These are phyloP conservation scores for Tritrichomonas foetus DNA, from an alignment of 208 protist genomes.

Conservation along the genomic window DNA sequence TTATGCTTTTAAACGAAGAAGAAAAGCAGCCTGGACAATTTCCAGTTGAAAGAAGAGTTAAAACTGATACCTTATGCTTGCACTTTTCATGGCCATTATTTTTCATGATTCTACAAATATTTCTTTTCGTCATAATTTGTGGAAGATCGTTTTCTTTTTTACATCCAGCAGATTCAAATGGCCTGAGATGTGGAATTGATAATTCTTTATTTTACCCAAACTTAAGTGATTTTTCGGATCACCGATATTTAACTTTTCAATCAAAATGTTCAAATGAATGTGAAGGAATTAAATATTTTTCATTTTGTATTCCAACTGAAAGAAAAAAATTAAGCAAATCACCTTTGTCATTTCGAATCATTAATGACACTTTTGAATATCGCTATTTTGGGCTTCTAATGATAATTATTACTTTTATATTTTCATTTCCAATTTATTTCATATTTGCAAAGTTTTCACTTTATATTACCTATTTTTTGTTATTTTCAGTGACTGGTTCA, in stretches of 20 bases:
- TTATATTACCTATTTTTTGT: not conserved
- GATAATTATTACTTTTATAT: not conserved
- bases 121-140: not conserved
- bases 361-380: not conserved
- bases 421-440: not conserved
- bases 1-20: too few species aligned
- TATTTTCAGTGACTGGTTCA: not conserved
- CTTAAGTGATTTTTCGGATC: not conserved
- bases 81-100: not conserved
- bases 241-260: not conserved
- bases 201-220: not conserved
- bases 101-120: not conserved
- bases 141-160: not conserved
- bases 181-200: not conserved
- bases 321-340: not conserved
- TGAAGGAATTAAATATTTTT: not conserved
- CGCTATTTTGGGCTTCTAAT: not conserved
- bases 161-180: slow-evolving; percentile 26
- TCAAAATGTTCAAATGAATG: not conserved
- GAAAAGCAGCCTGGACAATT: not conserved
- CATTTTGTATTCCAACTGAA: not conserved
- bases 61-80: not conserved
- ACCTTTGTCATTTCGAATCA: not conserved
- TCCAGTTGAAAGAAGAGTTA: not conserved
- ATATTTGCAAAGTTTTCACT: not conserved